Evolutionary conservation across 148 eudicot species (phyloP).

Genomic region (Persicaria maculosa): DNA sequence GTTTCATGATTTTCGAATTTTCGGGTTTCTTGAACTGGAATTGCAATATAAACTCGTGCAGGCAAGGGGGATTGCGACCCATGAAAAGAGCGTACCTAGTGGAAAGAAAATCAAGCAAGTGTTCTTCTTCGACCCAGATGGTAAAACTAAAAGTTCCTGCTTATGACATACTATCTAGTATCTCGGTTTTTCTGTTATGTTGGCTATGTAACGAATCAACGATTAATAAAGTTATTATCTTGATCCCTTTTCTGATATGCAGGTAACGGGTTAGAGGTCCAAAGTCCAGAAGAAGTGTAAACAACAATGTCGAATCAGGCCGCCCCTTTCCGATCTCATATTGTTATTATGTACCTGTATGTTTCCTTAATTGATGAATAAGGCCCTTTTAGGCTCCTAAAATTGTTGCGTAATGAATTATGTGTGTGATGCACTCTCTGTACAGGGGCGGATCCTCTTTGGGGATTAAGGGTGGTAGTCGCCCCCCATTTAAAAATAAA

Average conservation of each 20-base stretch:
- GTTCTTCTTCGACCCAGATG: constrained; percentile 95
- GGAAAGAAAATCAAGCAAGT: constrained; percentile 67
- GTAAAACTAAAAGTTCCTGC: constrained; percentile 21
- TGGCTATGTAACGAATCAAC: background rate
- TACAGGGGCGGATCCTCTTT: too few relatives aligned
- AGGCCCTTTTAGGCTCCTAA: too few relatives aligned
- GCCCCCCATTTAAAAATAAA: too few relatives aligned
- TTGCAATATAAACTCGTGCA: constrained; percentile 17
- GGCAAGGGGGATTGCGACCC: constrained; percentile 75
- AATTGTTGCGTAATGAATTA: too few relatives aligned
- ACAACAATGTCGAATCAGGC: too few relatives aligned
- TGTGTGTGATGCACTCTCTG: too few relatives aligned
- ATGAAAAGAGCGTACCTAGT: constrained; percentile 53
- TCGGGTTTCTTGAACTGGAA: background rate
- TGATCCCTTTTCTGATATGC: constrained; percentile 13
- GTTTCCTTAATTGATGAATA: too few relatives aligned
- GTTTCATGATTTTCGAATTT: background rate
- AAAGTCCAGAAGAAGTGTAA: constrained; percentile 19
- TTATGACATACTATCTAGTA: background rate
- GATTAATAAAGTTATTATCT: background rate
- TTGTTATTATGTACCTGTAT: too few relatives aligned
- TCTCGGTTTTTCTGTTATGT: background rate
- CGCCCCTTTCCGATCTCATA: too few relatives aligned
- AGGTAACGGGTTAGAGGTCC: constrained; percentile 91
- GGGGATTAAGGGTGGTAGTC: too few relatives aligned